Evolutionary conservation across 768 basidiomycete species (phyloP), one percentile per base, ranked within the genome.

Genomic region (Cyathus striatus): DNA sequence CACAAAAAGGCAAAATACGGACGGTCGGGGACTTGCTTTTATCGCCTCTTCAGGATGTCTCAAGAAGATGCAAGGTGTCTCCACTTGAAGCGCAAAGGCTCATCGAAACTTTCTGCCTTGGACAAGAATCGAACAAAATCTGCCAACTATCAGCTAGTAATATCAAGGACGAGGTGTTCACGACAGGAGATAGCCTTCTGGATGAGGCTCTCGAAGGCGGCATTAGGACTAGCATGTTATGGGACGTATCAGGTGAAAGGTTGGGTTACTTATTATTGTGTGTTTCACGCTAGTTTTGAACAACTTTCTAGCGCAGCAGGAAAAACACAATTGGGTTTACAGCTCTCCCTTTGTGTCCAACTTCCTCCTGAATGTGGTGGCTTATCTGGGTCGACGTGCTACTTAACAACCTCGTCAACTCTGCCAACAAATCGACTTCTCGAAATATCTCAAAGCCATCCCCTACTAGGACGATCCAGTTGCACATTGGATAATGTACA

Each of bases 241-340:
- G 90, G 79, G 93, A 97, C 52, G 65, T 95, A 30, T 81, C 75
- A 10, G 93, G 93, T 21, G 90, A 95, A 71, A 90, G 90, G 93
- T n/a, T n/a, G n/a, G n/a, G n/a, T n/a, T 92, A 60, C 47, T 65
- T 36, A 38, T 27, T n/a, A 21, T n/a, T 9, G 22, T 20, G 16
- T 25, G 6, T 22, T 26, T 39, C 9, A 24, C 47, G 20, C 10
- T 38, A 18, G 17, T 39, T n/a, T 44, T 33, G 38, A 18, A 20
- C 27, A 33, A 18, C 18, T 41, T 16, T 16, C 40, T 43, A 99
- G 96, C 57, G 85, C 92, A 18, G 82, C 95, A 21, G 96, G 96
- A 27, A 99, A 99, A 66, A 92, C 92, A 1, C 93, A 98, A 53
- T 63, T 98, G 4, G 88, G 86, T 3, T 70, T 99, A 12, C 92